Percentiles rank a stretch among this genome's conserved stretches.
phyloP scores from a whole-genome alignment of 2,329 filamentous ascomycete species.

The Cadophora luteo-olivacea region DNA sequence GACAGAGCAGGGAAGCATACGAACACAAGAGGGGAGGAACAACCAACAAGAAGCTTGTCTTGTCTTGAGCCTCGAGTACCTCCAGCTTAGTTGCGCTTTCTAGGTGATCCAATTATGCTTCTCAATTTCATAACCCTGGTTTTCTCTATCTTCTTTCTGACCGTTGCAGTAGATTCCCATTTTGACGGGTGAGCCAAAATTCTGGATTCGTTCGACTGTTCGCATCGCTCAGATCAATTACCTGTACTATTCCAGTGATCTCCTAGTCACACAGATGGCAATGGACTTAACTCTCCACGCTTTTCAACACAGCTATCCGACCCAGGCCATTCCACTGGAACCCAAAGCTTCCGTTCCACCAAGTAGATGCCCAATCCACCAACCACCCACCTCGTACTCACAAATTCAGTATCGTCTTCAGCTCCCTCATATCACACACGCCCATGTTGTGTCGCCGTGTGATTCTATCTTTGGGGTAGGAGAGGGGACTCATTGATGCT shows the following conservation, averaged over 20 bases:
- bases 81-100: no score
- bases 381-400: not conserved
- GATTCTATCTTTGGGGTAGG: constrained; percentile 6
- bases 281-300: constrained; percentile 11
- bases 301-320: constrained; percentile 10
- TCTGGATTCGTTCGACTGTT: not conserved
- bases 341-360: not conserved
- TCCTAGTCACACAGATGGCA: not conserved
- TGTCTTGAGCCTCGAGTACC: no score
- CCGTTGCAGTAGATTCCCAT: no score
- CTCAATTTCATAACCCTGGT: not conserved
- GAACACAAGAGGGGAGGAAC: not conserved
- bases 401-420: not conserved
- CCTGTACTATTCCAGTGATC: not conserved
- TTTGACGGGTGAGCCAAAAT: no score
- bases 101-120: not conserved
- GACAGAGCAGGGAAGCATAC: not conserved
- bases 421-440: constrained; percentile 5
- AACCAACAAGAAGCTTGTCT: not conserved
- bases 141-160: no score
- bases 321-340: constrained; percentile 7
- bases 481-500: not conserved
- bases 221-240: not conserved
- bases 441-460: constrained; percentile 12
- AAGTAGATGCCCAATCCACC: not conserved